Evolutionary conservation across 169 alveolate genomes (phyloP).

Genomic region (Toxoplasma gondii): DNA sequence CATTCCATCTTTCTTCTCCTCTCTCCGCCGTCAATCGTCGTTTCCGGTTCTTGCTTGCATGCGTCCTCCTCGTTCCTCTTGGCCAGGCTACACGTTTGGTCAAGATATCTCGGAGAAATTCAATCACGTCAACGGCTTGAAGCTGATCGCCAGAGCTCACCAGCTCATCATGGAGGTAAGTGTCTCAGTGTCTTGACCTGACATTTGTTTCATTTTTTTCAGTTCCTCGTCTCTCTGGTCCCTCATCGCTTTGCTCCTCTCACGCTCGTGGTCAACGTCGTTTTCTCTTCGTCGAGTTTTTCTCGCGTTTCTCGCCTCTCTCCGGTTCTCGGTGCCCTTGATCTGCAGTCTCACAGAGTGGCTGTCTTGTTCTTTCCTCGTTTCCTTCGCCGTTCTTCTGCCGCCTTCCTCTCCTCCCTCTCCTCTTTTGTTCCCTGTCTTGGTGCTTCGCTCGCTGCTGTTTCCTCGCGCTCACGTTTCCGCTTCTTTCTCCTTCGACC

Average conservation of each 20-base stretch:
- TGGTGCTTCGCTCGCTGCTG: too few relatives aligned
- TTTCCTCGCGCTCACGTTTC: too few relatives aligned
- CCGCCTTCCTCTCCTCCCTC: too few relatives aligned
- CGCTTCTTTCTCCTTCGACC: background rate
- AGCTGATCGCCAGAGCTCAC: conserved; percentile 99
- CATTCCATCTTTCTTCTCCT: background rate
- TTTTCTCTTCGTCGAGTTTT: background rate
- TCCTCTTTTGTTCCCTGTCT: too few relatives aligned
- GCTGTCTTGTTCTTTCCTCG: too few relatives aligned
- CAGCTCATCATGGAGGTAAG: conserved; percentile 97
- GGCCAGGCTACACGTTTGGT: conserved; percentile 96
- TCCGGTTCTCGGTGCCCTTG: too few relatives aligned
- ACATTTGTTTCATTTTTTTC: background rate
- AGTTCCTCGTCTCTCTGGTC: background rate
- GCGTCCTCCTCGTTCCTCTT: too few relatives aligned
- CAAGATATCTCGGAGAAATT: conserved; percentile 94
- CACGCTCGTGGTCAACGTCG: background rate
- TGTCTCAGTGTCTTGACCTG: background rate
- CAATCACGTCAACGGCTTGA: conserved; percentile 94
- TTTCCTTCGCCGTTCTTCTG: too few relatives aligned
- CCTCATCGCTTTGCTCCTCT: background rate
- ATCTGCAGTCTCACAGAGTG: too few relatives aligned
- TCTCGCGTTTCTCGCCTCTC: background rate
- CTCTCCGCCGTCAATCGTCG: too few relatives aligned
- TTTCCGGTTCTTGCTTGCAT: too few relatives aligned